These are phyloP conservation scores for Jatropha podagrica DNA, from an alignment of 441 rosid species.

Conservation along the genomic window DNA sequence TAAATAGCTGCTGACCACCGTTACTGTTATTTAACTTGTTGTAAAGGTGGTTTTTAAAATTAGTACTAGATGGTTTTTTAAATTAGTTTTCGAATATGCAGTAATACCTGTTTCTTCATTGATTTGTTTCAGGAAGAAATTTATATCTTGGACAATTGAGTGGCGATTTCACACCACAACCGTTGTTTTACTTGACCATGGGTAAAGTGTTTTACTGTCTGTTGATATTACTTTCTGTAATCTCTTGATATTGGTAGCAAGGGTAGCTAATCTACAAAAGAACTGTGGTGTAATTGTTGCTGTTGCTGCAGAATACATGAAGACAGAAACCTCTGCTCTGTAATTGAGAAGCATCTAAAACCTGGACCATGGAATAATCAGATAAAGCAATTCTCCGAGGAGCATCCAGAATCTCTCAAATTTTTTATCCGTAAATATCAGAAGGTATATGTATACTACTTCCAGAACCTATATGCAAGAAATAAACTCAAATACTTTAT, in stretches of 20 bases:
- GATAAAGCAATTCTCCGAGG: constrained; percentile 59
- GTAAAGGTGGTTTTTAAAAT: too few relatives aligned
- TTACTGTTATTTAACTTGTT: not conserved
- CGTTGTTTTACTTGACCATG: constrained; percentile 59
- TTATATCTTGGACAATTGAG: constrained; percentile 85
- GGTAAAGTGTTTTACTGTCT: constrained; percentile 38
- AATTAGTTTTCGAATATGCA: not conserved
- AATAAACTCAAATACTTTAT: not conserved
- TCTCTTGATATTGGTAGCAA: constrained; percentile 1
- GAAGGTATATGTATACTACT: constrained; percentile 40
- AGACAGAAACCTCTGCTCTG: constrained; percentile 49
- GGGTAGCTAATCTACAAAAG: not conserved
- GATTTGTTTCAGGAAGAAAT: constrained; percentile 46
- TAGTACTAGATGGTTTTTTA: not conserved
- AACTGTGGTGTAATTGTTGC: not conserved
- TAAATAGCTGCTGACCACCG: not conserved
- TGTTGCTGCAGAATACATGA: constrained; percentile 53
- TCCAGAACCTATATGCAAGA: not conserved
- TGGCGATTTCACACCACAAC: constrained; percentile 78
- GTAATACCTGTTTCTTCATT: constrained; percentile 9
- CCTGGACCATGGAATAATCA: constrained; percentile 74
- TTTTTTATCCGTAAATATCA: constrained; percentile 58
- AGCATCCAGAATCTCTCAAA: constrained; percentile 53
- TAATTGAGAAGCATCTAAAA: constrained; percentile 64
- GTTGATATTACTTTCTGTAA: not conserved